phyloP scores from a whole-genome alignment of 129 eudicot genomes.

The Pseudognaphalium luteoalbum region DNA sequence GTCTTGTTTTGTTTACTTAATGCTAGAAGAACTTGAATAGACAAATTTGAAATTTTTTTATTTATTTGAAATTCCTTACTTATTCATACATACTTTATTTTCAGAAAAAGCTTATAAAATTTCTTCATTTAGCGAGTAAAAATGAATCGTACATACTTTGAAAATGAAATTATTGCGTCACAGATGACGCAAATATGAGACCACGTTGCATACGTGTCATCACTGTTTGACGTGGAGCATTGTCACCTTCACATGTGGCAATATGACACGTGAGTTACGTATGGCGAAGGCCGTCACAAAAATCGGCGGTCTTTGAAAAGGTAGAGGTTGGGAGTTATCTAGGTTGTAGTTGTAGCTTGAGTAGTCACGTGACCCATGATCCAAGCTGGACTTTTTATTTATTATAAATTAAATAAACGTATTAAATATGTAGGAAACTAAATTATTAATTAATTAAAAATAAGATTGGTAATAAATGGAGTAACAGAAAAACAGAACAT shows the following conservation, averaged over 20 bases:
- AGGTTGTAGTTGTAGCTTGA: constrained; percentile 27
- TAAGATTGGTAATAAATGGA: neutral
- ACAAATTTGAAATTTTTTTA: too few relatives aligned
- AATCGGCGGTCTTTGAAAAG: constrained; percentile 18
- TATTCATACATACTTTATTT: too few relatives aligned
- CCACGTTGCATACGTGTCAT: constrained; percentile 20
- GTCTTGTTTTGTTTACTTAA: too few relatives aligned
- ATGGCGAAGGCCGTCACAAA: constrained; percentile 8
- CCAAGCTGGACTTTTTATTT: constrained; percentile 21
- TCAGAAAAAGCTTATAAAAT: too few relatives aligned
- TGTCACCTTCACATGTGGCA: constrained; percentile 23
- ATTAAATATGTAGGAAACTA: too few relatives aligned
- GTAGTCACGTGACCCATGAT: constrained; percentile 42
- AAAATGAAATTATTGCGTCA: neutral
- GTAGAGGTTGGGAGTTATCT: constrained; percentile 21
- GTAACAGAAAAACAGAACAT: constrained; percentile 19
- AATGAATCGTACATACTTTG: too few relatives aligned
- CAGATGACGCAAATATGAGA: constrained; percentile 13
- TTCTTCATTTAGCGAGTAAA: neutral
- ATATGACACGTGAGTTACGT: neutral
- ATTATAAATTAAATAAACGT: too few relatives aligned
- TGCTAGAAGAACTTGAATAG: too few relatives aligned
- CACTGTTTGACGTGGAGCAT: constrained; percentile 4
- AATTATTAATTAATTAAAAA: too few relatives aligned
- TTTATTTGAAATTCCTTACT: too few relatives aligned